Base-by-base conservation (phyloP, 2,329 filamentous ascomycete genomes). In the Venturia carpophila region DNA sequence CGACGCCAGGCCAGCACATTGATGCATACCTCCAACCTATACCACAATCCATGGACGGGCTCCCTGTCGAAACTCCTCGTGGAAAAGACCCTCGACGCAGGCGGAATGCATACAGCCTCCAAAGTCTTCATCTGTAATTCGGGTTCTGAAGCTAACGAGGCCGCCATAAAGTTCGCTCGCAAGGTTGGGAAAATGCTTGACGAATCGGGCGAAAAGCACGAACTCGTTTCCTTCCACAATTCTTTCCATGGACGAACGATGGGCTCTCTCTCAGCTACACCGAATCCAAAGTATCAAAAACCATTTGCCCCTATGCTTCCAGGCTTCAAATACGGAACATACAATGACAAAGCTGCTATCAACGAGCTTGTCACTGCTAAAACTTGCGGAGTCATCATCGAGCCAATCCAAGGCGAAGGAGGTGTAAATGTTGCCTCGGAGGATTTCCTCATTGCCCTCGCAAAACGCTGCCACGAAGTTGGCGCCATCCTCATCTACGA, bases 191-290 rank as follows among this genome's bases (percentile, higher is more conserved):
- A 93, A 76, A 79, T 85, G 11, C 71, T 87, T 37, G 88, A 92
- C 68, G 85, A 89, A 0, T 85, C 85, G 0, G 88, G 89, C 60
- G 77, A 76, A 24, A 96, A 97, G 79, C 77, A 85, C 70, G 92
- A 97, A 72, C 79, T 99, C 60, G 90, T 97, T 63, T 96, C 91
- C 19, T 99, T 97, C 81, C 80, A 90, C 71, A 88, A 89, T 71
- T 92, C 91, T 47, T 99, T 99, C 82, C 94, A 99, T 77, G 94
- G 94, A 71, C 88, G 94, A 66, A 97, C 94, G 19, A 96, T 97
- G 91, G 94, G 94, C 63, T 87, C 88, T 66, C 79, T 99, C 56
- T 96, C 91, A n/a, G 94, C 94, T 13, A 99, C 94, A 5, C 94
- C 92, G 60, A 99, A 97, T 78, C 91, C 92, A 21, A 99, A 99